Conservation (phyloP, 768 basidiomycete species). For the Saitozyma sp. region DNA sequence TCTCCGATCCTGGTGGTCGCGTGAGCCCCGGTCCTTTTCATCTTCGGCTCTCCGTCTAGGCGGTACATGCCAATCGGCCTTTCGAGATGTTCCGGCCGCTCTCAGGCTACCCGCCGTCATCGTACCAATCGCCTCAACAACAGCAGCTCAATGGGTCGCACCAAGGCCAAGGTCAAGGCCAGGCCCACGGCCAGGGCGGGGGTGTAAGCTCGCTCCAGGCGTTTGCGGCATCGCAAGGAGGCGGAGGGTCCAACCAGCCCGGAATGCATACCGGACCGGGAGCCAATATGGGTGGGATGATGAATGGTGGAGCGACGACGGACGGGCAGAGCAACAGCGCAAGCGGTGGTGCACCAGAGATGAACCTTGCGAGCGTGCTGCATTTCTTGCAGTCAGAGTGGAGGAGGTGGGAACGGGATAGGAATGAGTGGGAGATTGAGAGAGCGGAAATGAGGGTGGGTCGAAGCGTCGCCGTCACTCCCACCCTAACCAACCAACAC, state of each 20-base stretch:
- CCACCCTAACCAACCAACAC: neutral
- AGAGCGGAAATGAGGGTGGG: slow-evolving; percentile 96
- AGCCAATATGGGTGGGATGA: neutral
- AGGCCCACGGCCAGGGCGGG: slow-evolving; percentile 12
- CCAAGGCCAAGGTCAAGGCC: slow-evolving; percentile 16
- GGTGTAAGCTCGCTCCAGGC: too few relatives aligned
- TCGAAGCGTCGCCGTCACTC: slow-evolving; percentile 29
- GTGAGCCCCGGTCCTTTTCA: too few relatives aligned
- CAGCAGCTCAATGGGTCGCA: slow-evolving; percentile 2
- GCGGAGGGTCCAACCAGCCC: too few relatives aligned
- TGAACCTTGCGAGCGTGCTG: slow-evolving; percentile 87
- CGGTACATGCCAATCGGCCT: too few relatives aligned
- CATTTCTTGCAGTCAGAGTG: slow-evolving; percentile 99
- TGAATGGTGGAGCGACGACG: slow-evolving; percentile 4
- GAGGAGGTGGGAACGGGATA: slow-evolving; percentile 94
- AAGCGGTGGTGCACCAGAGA: slow-evolving; percentile 57
- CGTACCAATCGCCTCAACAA: too few relatives aligned
- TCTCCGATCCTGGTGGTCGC: too few relatives aligned
- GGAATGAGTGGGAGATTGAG: slow-evolving; percentile 99
- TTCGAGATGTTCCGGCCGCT: too few relatives aligned
- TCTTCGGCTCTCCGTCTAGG: too few relatives aligned
- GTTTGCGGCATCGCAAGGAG: too few relatives aligned
- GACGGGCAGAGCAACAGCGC: slow-evolving; percentile 29
- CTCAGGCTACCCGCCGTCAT: too few relatives aligned
- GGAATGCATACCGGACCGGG: slow-evolving; percentile 5